Evolutionary conservation across 225 moss, liverwort and hornwort genomes (phyloP).

Genomic region (Thuidium tamariscinum): DNA sequence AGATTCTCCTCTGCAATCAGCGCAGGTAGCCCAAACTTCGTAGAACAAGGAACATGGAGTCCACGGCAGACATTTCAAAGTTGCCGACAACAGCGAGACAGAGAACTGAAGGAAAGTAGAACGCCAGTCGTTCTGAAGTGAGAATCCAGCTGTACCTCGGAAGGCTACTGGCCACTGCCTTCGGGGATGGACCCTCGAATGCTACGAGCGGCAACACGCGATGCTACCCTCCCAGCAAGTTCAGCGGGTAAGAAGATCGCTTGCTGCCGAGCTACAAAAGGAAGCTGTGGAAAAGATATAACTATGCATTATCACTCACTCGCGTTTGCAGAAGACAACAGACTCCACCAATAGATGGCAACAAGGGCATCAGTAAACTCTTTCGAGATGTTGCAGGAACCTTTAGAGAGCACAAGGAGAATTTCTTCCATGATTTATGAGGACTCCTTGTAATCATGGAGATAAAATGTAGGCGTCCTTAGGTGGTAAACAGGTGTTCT

Average conservation of each 20-base stretch:
- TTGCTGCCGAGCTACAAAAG: slow-evolving; percentile 56
- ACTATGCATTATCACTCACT: background rate
- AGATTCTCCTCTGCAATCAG: background rate
- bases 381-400: background rate
- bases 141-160: background rate
- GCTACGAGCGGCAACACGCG: slow-evolving; percentile 63
- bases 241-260: slow-evolving; percentile 71
- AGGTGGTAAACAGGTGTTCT: background rate
- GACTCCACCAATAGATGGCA: background rate
- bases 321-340: background rate
- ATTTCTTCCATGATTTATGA: background rate
- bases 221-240: slow-evolving; percentile 59
- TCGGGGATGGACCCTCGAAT: slow-evolving; percentile 48
- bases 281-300: slow-evolving; percentile 28
- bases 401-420: background rate
- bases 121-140: background rate
- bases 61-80: background rate
- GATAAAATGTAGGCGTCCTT: background rate
- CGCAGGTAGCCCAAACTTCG: background rate
- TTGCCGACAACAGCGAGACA: too few species aligned
- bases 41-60: background rate
- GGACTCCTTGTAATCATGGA: background rate
- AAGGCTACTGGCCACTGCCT: background rate
- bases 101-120: background rate
- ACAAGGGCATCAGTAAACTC: slow-evolving; percentile 38